A percentile compares a stretch with the other conserved stretches of the same genome.
Evolutionary conservation across 352 stramenopile genomes (phyloP).

Genomic region (Pythium phragmiticola): DNA sequence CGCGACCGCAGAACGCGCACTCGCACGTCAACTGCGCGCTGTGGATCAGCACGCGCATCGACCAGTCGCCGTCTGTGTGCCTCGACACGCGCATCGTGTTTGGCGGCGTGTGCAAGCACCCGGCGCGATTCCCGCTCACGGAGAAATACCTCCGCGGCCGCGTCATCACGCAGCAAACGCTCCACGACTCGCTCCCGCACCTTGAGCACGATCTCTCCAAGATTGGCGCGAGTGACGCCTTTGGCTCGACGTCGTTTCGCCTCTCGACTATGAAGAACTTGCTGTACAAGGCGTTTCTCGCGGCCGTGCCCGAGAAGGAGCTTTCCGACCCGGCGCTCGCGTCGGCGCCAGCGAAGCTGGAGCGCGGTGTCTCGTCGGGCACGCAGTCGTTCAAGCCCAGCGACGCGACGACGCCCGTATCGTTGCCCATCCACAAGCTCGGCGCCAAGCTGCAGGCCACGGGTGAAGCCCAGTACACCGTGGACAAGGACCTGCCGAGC

Average conservation of each 20-base stretch:
- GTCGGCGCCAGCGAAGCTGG: slow-evolving; percentile 22
- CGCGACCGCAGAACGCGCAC: slow-evolving; percentile 51
- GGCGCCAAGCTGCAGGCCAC: slow-evolving; percentile 36
- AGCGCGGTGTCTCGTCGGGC: slow-evolving; percentile 26
- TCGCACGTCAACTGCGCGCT: slow-evolving; percentile 58
- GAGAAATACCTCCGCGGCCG: slow-evolving; percentile 26
- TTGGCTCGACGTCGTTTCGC: slow-evolving; percentile 28
- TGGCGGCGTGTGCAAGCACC: slow-evolving; percentile 35
- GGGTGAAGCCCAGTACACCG: slow-evolving; percentile 46
- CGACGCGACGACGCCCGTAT: slow-evolving; percentile 30
- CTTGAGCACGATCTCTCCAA: slow-evolving; percentile 24
- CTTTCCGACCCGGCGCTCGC: slow-evolving; percentile 19
- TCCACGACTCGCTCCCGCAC: slow-evolving; percentile 10
- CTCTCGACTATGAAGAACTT: slow-evolving; percentile 35
- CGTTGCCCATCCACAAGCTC: slow-evolving; percentile 40
- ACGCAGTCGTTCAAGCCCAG: slow-evolving; percentile 33
- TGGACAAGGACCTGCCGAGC: slow-evolving; percentile 30
- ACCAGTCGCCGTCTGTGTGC: slow-evolving; percentile 21
- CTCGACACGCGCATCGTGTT: slow-evolving; percentile 31
- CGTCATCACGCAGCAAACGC: slow-evolving; percentile 23
- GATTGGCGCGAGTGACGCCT: slow-evolving; percentile 34
- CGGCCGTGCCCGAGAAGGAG: slow-evolving; percentile 1
- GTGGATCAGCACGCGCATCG: slow-evolving; percentile 17
- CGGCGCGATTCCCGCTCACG: slow-evolving; percentile 26
- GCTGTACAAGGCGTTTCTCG: slow-evolving; percentile 34